Base-by-base conservation (phyloP, 2,329 filamentous ascomycete genomes). In the Aureobasidium leucospermi region DNA sequence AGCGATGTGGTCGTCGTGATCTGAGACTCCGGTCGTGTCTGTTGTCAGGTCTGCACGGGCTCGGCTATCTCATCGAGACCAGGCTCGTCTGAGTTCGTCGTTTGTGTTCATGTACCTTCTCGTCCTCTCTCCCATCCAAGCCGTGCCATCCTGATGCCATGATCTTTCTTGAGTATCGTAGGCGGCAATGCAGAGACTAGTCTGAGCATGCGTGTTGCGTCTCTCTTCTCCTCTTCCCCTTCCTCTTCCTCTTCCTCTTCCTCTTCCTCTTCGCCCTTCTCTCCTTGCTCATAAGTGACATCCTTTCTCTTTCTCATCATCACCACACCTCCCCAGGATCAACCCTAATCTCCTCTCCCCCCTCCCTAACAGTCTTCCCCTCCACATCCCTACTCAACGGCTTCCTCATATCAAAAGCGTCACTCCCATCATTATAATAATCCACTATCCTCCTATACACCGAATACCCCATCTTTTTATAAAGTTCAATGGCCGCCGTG, bases 351-450 rank as follows among this genome's bases (percentile, higher is more conserved):
- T 84, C 80, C 77, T 94, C 88, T 16, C 94, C 94, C 66, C 93
- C 84, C 58, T 87, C 83, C 64, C 94, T 83, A 49, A 96, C 81
- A 73, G 95, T 90, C 72, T 89, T 82, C 60, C 81, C 76, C 59
- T 86, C 82, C 72, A 81, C 83, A 75, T 99, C 94, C 68, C 92
- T 83, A 74, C 83, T 88, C 76, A 93, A 84, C 39, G 90, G 84
- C 73, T 96, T 97, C 65, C 94, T 85, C 94, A 99, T 99, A 76
- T 99, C 94, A 72, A 90, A 94, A 16, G 93, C 94, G 77, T 97
- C 93, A 74, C 96, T 91, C 70, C 95, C 89, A 70, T 96, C 92
- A 63, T 88, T 90, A 69, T 99, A 99, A 74, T 99, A 99, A 67
- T 88, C 88, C 67, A 90, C 85, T 46, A 99, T 93, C 9, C 90